Evolutionary conservation across 2,329 filamentous ascomycete species (phyloP).

Genomic region (Xylaria sp.): DNA sequence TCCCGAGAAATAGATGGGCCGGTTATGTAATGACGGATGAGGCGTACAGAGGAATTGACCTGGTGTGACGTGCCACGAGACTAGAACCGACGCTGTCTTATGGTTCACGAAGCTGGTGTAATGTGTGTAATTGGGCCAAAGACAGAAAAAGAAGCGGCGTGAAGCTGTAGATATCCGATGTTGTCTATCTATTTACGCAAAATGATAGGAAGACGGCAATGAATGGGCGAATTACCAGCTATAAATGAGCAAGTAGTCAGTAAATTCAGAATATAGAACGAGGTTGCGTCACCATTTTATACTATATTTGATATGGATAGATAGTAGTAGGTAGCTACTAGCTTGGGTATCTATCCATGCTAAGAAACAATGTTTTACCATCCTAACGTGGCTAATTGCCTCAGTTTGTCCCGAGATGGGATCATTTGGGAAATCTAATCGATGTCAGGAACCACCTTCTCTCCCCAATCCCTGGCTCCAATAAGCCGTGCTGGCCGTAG

Average conservation of each 20-base stretch:
- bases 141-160: background rate
- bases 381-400: conserved; percentile 24
- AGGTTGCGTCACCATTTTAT: conserved; percentile 29
- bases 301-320: background rate
- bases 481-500: conserved; percentile 1
- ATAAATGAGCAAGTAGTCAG: background rate
- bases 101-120: conserved; percentile 21
- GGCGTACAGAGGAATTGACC: conserved; percentile 22
- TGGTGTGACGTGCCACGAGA: conserved; percentile 35
- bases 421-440: conserved; percentile 26
- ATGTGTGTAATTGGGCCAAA: conserved; percentile 9
- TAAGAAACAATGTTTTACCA: conserved; percentile 7
- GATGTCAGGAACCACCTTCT: conserved; percentile 14
- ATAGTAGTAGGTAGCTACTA: background rate
- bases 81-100: conserved; percentile 15
- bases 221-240: background rate
- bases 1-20: conserved; percentile 18
- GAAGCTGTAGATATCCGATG: conserved; percentile 16
- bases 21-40: conserved; percentile 9
- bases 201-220: background rate
- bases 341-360: background rate
- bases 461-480: background rate
- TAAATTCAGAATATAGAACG: conserved; percentile 1
- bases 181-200: conserved; percentile 10
- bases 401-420: conserved; percentile 27